These are phyloP conservation scores for Carallia pectinifolia DNA, from an alignment of 345 rosid genomes.

Conservation along the genomic window DNA sequence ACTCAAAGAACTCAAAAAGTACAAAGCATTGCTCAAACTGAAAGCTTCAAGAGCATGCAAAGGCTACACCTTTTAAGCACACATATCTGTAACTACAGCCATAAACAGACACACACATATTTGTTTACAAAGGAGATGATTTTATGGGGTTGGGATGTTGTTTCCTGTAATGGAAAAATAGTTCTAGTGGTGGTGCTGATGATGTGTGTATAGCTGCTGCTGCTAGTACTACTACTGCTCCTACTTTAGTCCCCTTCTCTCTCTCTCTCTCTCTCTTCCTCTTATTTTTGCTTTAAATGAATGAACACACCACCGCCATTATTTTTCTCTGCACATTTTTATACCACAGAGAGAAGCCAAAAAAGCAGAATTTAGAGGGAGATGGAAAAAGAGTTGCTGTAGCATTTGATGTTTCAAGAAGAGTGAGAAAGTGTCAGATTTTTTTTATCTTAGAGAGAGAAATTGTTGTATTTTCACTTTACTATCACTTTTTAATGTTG, in stretches of 20 bases:
- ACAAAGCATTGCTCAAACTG: constrained; percentile 12
- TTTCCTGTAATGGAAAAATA: constrained; percentile 33
- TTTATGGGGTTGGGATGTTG: constrained; percentile 13
- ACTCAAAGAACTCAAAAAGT: not conserved
- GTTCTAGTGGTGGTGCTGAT: constrained; percentile 9
- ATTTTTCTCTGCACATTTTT: constrained; percentile 19
- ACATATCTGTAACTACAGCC: constrained; percentile 4
- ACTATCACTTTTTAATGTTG: constrained; percentile 11
- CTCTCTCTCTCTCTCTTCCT: not conserved
- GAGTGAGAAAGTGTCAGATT: constrained; percentile 26
- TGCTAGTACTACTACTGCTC: constrained; percentile 14
- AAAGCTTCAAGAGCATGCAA: constrained; percentile 30
- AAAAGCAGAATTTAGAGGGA: constrained; percentile 1
- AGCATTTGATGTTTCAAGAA: not conserved
- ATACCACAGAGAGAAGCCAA: constrained; percentile 2
- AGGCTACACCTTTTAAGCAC: not conserved
- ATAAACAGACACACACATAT: not conserved
- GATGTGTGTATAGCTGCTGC: not conserved
- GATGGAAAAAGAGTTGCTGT: constrained; percentile 7
- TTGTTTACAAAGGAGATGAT: constrained; percentile 6
- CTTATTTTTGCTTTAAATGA: constrained; percentile 18
- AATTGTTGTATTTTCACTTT: not conserved
- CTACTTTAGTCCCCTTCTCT: not conserved
- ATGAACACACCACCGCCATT: constrained; percentile 42
- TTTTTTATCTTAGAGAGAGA: constrained; percentile 1